phyloP scores from a whole-genome alignment of 2,329 filamentous ascomycete genomes.

The Chaetothyriales sp. region DNA sequence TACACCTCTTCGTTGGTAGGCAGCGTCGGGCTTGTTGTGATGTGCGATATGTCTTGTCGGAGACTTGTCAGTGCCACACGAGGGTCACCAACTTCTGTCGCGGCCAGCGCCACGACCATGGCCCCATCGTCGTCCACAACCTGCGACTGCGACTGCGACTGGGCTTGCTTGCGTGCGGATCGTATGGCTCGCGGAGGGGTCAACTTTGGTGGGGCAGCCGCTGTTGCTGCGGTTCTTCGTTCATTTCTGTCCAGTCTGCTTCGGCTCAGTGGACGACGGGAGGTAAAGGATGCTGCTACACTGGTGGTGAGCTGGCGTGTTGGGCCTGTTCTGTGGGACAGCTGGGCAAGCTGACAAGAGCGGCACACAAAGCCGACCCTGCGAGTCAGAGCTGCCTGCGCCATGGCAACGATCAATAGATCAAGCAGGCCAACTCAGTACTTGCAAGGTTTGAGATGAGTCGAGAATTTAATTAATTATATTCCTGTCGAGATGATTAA shows the following conservation, averaged over 20 bases:
- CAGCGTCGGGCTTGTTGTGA: constrained; percentile 6
- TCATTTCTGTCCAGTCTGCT: neutral
- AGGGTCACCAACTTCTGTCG: neutral
- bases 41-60: constrained; percentile 6
- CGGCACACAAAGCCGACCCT: constrained; percentile 9
- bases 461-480: no score
- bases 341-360: constrained; percentile 6
- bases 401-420: neutral
- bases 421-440: neutral
- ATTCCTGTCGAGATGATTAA: no score
- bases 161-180: neutral
- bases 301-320: constrained; percentile 5
- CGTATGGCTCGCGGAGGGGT: neutral
- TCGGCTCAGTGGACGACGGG: constrained; percentile 2
- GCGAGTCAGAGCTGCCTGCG: constrained; percentile 3
- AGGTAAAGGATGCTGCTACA: constrained; percentile 2
- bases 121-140: neutral
- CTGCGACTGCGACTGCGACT: constrained; percentile 4
- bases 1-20: constrained; percentile 5
- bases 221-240: neutral
- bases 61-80: neutral
- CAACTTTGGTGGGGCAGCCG: neutral
- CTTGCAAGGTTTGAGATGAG: no score
- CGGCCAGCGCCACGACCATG: neutral
- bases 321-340: constrained; percentile 1